These are phyloP conservation scores for Hirsutella rhossiliensis DNA, from an alignment of 2,329 filamentous ascomycete species.

Conservation along the genomic window DNA sequence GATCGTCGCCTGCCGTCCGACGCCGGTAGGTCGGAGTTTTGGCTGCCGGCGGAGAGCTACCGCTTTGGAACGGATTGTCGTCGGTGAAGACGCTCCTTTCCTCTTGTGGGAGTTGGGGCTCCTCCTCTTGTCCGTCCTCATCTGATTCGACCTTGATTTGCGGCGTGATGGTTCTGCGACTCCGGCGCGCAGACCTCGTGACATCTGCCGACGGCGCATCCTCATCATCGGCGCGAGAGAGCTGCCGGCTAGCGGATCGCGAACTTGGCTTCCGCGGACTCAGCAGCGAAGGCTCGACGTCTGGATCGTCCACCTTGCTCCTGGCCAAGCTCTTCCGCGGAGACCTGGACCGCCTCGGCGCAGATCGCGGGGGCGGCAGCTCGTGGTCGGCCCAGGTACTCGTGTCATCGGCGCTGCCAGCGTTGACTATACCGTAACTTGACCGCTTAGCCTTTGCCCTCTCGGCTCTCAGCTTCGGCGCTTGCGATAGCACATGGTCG, in stretches of 20 bases:
- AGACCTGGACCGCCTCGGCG: constrained; percentile 39
- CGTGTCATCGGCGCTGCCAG: constrained; percentile 53
- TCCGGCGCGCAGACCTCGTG: constrained; percentile 32
- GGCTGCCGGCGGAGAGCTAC: constrained; percentile 52
- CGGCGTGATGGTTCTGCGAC: constrained; percentile 39
- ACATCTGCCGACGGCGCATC: constrained; percentile 22
- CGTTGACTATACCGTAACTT: constrained; percentile 70
- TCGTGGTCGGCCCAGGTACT: constrained; percentile 51
- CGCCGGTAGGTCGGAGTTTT: constrained; percentile 37
- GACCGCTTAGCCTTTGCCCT: constrained; percentile 73
- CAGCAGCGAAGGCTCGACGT: constrained; percentile 22
- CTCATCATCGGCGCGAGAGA: constrained; percentile 33
- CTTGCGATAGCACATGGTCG: constrained; percentile 64
- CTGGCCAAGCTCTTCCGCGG: constrained; percentile 41
- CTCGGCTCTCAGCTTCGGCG: constrained; percentile 61
- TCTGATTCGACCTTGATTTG: constrained; percentile 42
- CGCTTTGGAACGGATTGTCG: constrained; percentile 90
- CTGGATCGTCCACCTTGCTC: constrained; percentile 40
- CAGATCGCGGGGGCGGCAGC: constrained; percentile 34
- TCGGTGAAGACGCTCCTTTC: constrained; percentile 58
- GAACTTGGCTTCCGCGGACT: constrained; percentile 44
- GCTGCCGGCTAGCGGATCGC: constrained; percentile 41
- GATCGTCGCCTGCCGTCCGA: constrained; percentile 31
- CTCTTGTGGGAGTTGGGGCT: constrained; percentile 19
- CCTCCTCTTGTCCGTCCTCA: constrained; percentile 22